Conservation (phyloP, 805 yeast genomes). For the Metschnikowia reukaufii region DNA sequence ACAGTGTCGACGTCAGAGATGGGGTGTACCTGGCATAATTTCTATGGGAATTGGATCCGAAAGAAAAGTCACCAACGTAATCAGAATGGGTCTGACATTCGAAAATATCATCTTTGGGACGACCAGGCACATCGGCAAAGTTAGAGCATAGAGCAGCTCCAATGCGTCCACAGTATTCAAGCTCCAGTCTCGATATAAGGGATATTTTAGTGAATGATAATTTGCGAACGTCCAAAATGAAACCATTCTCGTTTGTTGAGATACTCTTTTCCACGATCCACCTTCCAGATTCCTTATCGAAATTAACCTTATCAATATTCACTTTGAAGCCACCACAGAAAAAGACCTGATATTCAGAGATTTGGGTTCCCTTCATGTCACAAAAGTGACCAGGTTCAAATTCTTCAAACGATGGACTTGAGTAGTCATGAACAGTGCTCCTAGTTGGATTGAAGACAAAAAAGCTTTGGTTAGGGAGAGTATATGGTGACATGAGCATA, state of each 20-base stretch:
- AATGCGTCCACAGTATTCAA: conserved; percentile 27
- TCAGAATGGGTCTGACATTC: conserved; percentile 1
- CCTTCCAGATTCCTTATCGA: conserved; percentile 25
- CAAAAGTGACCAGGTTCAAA: conserved; percentile 53
- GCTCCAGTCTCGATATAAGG: conserved; percentile 22
- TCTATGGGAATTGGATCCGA: neutral
- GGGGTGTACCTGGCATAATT: neutral
- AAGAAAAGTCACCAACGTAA: neutral
- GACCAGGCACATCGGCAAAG: neutral
- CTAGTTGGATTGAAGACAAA: conserved; percentile 32
- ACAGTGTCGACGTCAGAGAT: conserved; percentile 1
- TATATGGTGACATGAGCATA: conserved; percentile 40
- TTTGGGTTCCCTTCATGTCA: conserved; percentile 46
- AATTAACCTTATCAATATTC: conserved; percentile 23
- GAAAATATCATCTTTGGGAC: neutral
- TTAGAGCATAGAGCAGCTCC: conserved; percentile 30
- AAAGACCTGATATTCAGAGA: conserved; percentile 58
- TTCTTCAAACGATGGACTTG: conserved; percentile 27
- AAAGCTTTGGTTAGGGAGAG: conserved; percentile 38
- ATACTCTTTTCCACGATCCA: conserved; percentile 46
- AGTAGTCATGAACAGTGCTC: conserved; percentile 31
- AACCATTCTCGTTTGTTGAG: conserved; percentile 52
- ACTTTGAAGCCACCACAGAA: conserved; percentile 70
- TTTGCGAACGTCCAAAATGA: conserved; percentile 55
- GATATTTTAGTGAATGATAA: conserved; percentile 48